phyloP scores from a whole-genome alignment of 2,329 filamentous ascomycete species.

The Lasiodiplodia sp. region DNA sequence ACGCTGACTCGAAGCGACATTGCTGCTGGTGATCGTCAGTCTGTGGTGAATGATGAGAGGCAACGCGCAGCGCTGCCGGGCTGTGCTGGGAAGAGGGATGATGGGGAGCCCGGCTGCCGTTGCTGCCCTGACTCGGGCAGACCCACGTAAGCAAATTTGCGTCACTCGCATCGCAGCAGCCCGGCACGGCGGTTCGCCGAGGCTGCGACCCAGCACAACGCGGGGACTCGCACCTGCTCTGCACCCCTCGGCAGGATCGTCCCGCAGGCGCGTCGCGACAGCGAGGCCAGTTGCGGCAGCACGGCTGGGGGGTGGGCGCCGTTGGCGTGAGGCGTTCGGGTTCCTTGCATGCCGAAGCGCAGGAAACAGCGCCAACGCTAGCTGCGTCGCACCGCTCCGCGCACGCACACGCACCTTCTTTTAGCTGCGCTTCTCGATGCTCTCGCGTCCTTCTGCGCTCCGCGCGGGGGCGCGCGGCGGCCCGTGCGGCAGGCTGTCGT shows the following conservation, averaged over 20 bases:
- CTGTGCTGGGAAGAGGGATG: background rate
- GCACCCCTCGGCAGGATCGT: slow-evolving; percentile 16
- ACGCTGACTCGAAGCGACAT: slow-evolving; percentile 16
- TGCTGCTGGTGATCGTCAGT: slow-evolving; percentile 1
- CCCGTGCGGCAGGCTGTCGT: slow-evolving; percentile 10
- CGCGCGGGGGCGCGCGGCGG: background rate
- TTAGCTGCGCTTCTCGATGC: background rate
- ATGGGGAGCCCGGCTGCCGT: background rate
- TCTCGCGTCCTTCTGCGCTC: background rate
- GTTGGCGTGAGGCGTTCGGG: background rate
- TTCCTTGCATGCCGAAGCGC: slow-evolving; percentile 3
- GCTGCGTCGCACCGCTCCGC: slow-evolving; percentile 9
- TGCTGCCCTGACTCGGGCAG: slow-evolving; percentile 4
- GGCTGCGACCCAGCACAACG: background rate
- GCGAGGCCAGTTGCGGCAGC: background rate
- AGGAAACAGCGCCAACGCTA: slow-evolving; percentile 4
- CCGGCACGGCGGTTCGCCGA: slow-evolving; percentile 1
- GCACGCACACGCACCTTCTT: background rate
- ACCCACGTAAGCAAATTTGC: slow-evolving; percentile 8
- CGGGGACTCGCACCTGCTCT: background rate
- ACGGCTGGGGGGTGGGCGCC: slow-evolving; percentile 1
- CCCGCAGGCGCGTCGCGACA: background rate
- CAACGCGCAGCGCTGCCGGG: background rate
- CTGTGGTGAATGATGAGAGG: slow-evolving; percentile 12
- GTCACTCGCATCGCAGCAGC: background rate